Base-by-base conservation (phyloP, 352 stramenopile genomes). In the Phytophthora multivora region DNA sequence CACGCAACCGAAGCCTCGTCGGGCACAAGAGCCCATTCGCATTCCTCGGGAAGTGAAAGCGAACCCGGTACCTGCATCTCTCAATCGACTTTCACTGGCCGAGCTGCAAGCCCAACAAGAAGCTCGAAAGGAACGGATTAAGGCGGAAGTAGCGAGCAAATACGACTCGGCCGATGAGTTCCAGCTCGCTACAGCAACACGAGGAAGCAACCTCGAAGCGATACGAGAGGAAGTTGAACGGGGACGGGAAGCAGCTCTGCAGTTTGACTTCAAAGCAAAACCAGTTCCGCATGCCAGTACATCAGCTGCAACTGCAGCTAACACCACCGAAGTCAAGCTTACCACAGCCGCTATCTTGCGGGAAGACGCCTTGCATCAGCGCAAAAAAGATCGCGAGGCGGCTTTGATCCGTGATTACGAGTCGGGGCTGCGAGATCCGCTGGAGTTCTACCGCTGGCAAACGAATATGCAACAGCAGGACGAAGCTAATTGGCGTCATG, bases 381-480 rank as follows among this genome's bases (percentile, higher is more conserved):
- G 92, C 48, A 97, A 97, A 64, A 91, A 98, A 66, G 86, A 85
- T 2, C 84, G 96, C 28, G 93, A 98, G 54, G 90, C 91, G 8
- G 77, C 91, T 59, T 47, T 96, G 16, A 75, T 97, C 15, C 68
- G 88, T 19, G 81, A 85, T 6, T 98, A 97, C 54, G 93, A 98
- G 65, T 77, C 86, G 1, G 90, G 97, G 50, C 67, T 98, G 18
- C 71, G 93, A 13, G 93, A 98, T 43, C 83, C 86, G 2, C 88
- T 95, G 23, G 91, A 97, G 30, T 98, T 96, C 31, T 96, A 97
- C 43, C 70, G 79, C 19, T 98, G 93, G 93, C 88, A 98, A 59
- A 75, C 63, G 10, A 73, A 75, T n/a, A 96, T 97, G 85, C 73
- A 86, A 42, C 73, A 88, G 49, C 75, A 91, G 36, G 90, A 97